phyloP scores from a whole-genome alignment of 2,329 filamentous ascomycete genomes.

The Pseudogymnoascus sp. region DNA sequence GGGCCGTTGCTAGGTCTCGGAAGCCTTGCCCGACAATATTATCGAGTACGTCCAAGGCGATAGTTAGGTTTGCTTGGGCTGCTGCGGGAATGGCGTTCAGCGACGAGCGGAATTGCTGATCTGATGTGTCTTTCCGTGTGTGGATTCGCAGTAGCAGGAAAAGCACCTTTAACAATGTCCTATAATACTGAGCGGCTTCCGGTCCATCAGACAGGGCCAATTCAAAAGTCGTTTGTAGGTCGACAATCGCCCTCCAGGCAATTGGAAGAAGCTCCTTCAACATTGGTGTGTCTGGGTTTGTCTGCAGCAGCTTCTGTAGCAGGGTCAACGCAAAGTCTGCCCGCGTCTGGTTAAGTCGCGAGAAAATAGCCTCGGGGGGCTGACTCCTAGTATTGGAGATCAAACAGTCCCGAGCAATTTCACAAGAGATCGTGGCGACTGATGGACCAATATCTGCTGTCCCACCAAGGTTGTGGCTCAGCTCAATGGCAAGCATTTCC shows the following conservation, averaged over 20 bases:
- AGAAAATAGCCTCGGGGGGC: constrained; percentile 74
- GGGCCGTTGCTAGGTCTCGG: constrained; percentile 68
- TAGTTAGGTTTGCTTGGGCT: constrained; percentile 30
- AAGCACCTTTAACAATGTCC: constrained; percentile 74
- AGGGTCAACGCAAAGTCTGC: constrained; percentile 77
- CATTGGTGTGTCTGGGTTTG: constrained; percentile 41
- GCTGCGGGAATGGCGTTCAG: constrained; percentile 18
- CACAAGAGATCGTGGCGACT: constrained; percentile 34
- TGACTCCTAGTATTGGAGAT: constrained; percentile 66
- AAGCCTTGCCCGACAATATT: constrained; percentile 76
- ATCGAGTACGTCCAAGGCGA: constrained; percentile 66
- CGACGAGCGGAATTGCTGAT: constrained; percentile 27
- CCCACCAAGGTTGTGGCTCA: constrained; percentile 53
- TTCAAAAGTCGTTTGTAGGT: constrained; percentile 51
- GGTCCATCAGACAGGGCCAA: constrained; percentile 45
- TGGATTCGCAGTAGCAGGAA: constrained; percentile 74
- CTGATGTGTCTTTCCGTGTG: constrained; percentile 12
- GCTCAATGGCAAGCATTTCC: constrained; percentile 79
- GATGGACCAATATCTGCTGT: constrained; percentile 48
- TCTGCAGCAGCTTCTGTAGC: constrained; percentile 67
- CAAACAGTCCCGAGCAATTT: constrained; percentile 69
- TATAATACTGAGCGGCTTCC: constrained; percentile 62
- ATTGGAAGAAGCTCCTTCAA: constrained; percentile 47
- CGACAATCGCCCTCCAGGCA: constrained; percentile 55
- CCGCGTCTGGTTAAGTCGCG: constrained; percentile 66